phyloP scores from a whole-genome alignment of 2,329 filamentous ascomycete genomes.

The Aphanocladium album region DNA sequence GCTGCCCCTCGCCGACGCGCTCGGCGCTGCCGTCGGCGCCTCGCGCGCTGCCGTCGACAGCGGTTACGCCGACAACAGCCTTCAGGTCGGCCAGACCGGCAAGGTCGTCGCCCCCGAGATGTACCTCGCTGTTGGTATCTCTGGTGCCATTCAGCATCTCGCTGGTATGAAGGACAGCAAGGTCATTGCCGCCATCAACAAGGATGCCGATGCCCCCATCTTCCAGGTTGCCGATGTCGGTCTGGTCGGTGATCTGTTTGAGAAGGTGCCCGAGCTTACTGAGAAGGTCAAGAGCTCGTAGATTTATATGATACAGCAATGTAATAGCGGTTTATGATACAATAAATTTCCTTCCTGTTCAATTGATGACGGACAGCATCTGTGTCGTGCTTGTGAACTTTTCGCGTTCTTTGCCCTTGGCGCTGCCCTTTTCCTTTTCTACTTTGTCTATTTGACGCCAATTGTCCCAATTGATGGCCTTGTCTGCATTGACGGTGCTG shows the following conservation, averaged over 20 bases:
- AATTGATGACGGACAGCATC: slow-evolving; percentile 51
- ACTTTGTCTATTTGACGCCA: slow-evolving; percentile 79
- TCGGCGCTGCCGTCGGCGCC: slow-evolving; percentile 93
- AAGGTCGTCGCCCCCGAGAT: slow-evolving; percentile 97
- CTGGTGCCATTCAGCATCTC: slow-evolving; percentile 94
- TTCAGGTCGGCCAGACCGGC: slow-evolving; percentile 97
- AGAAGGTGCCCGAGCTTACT: slow-evolving; percentile 91
- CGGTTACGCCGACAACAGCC: slow-evolving; percentile 95
- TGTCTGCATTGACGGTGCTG: slow-evolving; percentile 45
- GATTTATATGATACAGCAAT: slow-evolving; percentile 19
- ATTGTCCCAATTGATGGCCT: slow-evolving; percentile 72
- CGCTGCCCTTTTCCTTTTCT: slow-evolving; percentile 63
- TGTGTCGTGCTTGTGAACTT: slow-evolving; percentile 55
- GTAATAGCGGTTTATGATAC: slow-evolving; percentile 21
- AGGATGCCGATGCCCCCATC: slow-evolving; percentile 93
- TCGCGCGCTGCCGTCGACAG: slow-evolving; percentile 94
- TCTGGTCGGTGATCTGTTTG: slow-evolving; percentile 90
- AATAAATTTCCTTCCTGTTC: slow-evolving; percentile 19
- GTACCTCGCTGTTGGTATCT: slow-evolving; percentile 93
- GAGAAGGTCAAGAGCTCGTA: slow-evolving; percentile 75
- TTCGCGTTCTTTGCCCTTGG: slow-evolving; percentile 71
- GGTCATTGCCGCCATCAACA: slow-evolving; percentile 98
- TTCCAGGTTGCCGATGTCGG: slow-evolving; percentile 98
- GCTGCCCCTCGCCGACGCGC: slow-evolving; percentile 81
- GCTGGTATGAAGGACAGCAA: slow-evolving; percentile 99